These are phyloP conservation scores for Fusarium longipes DNA, from an alignment of 2,329 filamentous ascomycete genomes.

Conservation along the genomic window DNA sequence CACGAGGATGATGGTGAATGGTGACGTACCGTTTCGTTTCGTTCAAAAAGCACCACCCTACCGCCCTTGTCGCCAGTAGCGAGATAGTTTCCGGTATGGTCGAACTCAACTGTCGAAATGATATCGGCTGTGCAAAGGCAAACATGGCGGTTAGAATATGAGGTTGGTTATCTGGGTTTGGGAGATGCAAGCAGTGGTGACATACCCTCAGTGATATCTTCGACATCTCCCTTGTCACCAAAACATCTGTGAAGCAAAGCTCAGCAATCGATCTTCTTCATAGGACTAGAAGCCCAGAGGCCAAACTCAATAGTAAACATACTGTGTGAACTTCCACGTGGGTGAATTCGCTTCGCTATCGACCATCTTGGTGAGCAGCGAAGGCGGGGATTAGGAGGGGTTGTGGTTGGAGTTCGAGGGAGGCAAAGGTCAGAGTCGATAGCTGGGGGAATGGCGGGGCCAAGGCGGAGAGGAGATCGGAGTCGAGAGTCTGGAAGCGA, in stretches of 20 bases:
- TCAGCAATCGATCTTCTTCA: conserved; percentile 34
- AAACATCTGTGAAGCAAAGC: conserved; percentile 77
- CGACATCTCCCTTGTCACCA: conserved; percentile 98
- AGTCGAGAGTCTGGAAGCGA: conserved; percentile 21
- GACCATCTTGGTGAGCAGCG: conserved; percentile 79
- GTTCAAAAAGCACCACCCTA: conserved; percentile 85
- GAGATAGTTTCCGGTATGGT: conserved; percentile 89
- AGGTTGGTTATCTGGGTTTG: conserved; percentile 25
- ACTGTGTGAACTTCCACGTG: conserved; percentile 99
- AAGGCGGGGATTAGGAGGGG: conserved; percentile 45
- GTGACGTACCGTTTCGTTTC: conserved; percentile 88
- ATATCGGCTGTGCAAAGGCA: conserved; percentile 74
- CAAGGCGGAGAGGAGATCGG: conserved; percentile 36
- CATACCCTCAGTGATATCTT: conserved; percentile 96
- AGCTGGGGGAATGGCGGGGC: conserved; percentile 38
- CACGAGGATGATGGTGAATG: conserved; percentile 2
- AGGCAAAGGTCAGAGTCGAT: conserved; percentile 37
- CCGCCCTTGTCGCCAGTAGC: conserved; percentile 92
- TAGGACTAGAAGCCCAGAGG: conserved; percentile 6
- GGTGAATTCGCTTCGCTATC: conserved; percentile 93
- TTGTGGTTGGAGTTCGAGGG: conserved; percentile 41
- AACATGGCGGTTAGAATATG: conserved; percentile 35
- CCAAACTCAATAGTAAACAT: conserved; percentile 57
- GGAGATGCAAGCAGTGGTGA: conserved; percentile 30
- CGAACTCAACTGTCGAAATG: conserved; percentile 91